Evolutionary conservation across 345 rosid species (phyloP).

Genomic region (Nephelium lappaceum): DNA sequence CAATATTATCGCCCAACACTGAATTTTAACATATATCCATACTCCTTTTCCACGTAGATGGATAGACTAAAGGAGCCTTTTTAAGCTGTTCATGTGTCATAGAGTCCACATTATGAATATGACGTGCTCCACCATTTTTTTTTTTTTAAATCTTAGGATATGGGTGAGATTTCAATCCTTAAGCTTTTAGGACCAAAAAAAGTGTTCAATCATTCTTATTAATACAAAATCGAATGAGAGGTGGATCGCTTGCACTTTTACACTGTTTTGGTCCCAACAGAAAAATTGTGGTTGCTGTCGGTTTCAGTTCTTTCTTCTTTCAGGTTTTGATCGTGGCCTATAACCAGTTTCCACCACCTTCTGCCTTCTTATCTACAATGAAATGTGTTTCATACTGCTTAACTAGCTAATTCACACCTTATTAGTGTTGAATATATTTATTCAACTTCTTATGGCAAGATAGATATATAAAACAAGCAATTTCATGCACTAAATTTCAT

Average conservation of each 20-base stretch:
- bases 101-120: neutral
- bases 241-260: neutral
- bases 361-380: too few relatives aligned
- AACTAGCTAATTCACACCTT: too few relatives aligned
- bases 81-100: too few relatives aligned
- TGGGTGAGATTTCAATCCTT: too few relatives aligned
- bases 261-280: neutral
- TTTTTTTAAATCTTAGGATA: too few relatives aligned
- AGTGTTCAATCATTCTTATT: too few relatives aligned
- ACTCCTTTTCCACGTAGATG: neutral
- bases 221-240: neutral
- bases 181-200: too few relatives aligned
- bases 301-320: constrained; percentile 1
- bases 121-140: neutral
- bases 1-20: neutral
- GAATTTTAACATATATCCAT: too few relatives aligned
- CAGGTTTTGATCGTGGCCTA: neutral
- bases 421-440: neutral
- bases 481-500: neutral
- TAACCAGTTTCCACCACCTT: too few relatives aligned
- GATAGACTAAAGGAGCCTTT: neutral
- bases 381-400: too few relatives aligned
- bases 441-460: neutral
- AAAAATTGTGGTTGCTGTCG: neutral
- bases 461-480: neutral